Evolutionary conservation across 2,329 filamentous ascomycete species (phyloP).

Genomic region (Plenodomus biglobosus): DNA sequence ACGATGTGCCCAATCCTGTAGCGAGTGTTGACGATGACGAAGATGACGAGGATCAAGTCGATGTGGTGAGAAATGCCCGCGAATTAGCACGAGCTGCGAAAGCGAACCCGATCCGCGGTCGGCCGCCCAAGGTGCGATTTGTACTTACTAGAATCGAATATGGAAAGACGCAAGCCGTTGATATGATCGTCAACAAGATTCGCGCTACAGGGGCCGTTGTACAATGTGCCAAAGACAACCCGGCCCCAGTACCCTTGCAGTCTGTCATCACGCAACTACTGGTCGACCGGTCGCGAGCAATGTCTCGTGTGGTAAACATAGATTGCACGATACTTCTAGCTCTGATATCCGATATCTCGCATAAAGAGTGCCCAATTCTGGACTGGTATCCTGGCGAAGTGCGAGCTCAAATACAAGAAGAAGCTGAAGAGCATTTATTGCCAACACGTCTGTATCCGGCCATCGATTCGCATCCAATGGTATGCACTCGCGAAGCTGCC

Average conservation of each 20-base stretch:
- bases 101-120: constrained; percentile 60
- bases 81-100: constrained; percentile 61
- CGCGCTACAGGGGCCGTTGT: constrained; percentile 51
- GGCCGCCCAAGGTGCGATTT: constrained; percentile 60
- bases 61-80: constrained; percentile 62
- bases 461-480: constrained; percentile 57
- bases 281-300: constrained; percentile 41
- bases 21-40: constrained; percentile 42
- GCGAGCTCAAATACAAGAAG: constrained; percentile 64
- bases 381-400: constrained; percentile 62
- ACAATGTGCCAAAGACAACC: constrained; percentile 33
- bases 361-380: constrained; percentile 52
- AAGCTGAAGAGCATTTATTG: constrained; percentile 62
- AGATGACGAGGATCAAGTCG: constrained; percentile 57
- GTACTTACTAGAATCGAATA: constrained; percentile 61
- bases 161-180: constrained; percentile 56
- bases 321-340: constrained; percentile 73
- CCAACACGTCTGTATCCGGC: constrained; percentile 64
- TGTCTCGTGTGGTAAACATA: constrained; percentile 57
- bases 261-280: constrained; percentile 39
- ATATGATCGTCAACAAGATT: constrained; percentile 59
- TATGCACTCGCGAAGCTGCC: constrained; percentile 68
- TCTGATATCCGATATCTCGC: constrained; percentile 72
- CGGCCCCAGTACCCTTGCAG: constrained; percentile 25
- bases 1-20: constrained; percentile 38